Evolutionary conservation across 257 asterid genomes (phyloP).

Genomic region (Forsythia suspensa): DNA sequence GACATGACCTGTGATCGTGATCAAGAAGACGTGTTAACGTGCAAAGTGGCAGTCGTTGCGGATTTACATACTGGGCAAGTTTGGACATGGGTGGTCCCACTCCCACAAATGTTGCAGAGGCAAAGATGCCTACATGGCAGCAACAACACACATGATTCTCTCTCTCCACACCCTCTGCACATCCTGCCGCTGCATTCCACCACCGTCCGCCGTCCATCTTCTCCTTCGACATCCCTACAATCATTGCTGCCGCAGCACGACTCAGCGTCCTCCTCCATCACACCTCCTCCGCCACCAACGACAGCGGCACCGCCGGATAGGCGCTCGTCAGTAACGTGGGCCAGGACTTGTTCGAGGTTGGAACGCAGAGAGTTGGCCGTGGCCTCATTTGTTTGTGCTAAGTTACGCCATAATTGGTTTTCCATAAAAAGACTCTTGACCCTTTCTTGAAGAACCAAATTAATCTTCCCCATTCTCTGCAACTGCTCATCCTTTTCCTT

Average conservation of each 20-base stretch:
- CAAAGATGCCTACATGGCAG: conserved; percentile 89
- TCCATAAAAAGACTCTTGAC: conserved; percentile 52
- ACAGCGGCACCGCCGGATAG: conserved; percentile 16
- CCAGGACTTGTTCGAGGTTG: conserved; percentile 63
- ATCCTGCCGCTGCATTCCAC: conserved; percentile 17
- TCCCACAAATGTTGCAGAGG: conserved; percentile 66
- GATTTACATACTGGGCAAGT: conserved; percentile 72
- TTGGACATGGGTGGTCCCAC: conserved; percentile 58
- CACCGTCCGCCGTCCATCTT: conserved; percentile 7
- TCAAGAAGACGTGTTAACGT: conserved; percentile 60
- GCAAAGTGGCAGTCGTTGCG: conserved; percentile 70
- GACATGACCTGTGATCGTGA: neutral
- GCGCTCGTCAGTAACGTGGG: conserved; percentile 44
- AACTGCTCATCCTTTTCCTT: conserved; percentile 79
- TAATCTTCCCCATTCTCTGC: conserved; percentile 54
- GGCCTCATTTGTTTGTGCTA: conserved; percentile 83
- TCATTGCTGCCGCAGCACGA: conserved; percentile 77
- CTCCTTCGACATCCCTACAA: conserved; percentile 10
- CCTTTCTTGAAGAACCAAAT: conserved; percentile 57
- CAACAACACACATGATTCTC: conserved; percentile 67
- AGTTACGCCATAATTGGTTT: conserved; percentile 64
- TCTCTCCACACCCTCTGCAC: conserved; percentile 61
- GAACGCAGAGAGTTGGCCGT: conserved; percentile 63
- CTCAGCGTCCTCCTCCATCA: conserved; percentile 54
- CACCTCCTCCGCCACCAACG: neutral